phyloP scores from a whole-genome alignment of 768 basidiomycete genomes.

The Xerocomellus intermedius region DNA sequence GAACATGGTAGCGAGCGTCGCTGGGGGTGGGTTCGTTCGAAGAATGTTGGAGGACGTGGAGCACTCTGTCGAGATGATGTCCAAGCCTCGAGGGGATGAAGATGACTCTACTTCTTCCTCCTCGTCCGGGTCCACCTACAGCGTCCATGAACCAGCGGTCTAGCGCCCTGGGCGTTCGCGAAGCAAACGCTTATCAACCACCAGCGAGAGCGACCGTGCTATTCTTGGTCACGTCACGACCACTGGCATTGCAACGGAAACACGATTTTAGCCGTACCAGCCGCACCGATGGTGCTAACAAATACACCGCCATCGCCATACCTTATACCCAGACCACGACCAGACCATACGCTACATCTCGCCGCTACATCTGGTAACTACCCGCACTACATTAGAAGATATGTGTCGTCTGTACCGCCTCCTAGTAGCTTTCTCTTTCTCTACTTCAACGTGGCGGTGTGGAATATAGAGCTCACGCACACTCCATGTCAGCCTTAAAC shows the following conservation, averaged over 20 bases:
- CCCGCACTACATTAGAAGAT: not conserved
- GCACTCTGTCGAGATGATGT: constrained; percentile 14
- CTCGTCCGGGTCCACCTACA: not conserved
- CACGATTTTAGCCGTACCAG: not conserved
- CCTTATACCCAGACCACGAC: not conserved
- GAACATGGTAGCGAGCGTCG: constrained; percentile 22
- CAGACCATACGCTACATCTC: not conserved
- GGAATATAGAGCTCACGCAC: not conserved
- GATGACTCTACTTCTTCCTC: constrained; percentile 1
- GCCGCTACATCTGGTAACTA: not conserved
- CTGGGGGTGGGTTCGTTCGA: constrained; percentile 28
- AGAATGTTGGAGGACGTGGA: constrained; percentile 23
- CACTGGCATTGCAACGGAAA: not conserved
- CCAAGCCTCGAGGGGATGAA: constrained; percentile 1
- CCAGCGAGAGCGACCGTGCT: not conserved
- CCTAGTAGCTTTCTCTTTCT: not conserved
- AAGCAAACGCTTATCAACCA: not conserved
- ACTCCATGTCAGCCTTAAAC: not conserved
- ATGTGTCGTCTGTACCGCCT: not conserved
- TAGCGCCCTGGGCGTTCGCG: not conserved
- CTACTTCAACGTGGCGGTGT: not conserved
- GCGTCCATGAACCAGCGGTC: not conserved
- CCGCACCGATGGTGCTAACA: not conserved
- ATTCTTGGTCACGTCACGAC: not conserved
- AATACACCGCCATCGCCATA: not conserved